Base-by-base conservation (phyloP, 306 rosid species). In the Malus orientalis region DNA sequence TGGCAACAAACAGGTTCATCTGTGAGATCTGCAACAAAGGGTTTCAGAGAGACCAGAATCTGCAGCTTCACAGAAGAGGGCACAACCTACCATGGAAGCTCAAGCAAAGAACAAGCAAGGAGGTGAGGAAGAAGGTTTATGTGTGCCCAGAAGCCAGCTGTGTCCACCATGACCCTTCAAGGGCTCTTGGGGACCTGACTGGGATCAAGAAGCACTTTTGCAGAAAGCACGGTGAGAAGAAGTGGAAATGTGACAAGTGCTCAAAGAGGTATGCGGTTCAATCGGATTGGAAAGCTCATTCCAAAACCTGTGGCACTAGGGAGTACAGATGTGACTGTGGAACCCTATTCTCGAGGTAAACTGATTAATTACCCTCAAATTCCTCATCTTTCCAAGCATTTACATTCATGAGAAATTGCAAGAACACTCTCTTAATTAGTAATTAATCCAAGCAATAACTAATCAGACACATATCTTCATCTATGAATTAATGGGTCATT, bases 301-400 rank as follows among this genome's bases (percentile, higher is more conserved):
- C 98, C 55, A 96, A 92, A 64, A 92, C 93, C 76, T 96, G 99
- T 84, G 99, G 99, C 78, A 91, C 98, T 0, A 87, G 93, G 74
- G 99, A 96, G 89, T 91, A 96, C 79, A 87, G 93, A 88, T 96
- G 99, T 89, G 98, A 92, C 84, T 92, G 99, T 89, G 99, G 99
- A 79, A 92, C 98, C 71, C 93, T 92, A 78, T 96, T 96, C 97
- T 96, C 98, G 76, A 92, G 99, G 99, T 94, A 93, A 82, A 69
- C 76, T 61, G 20, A 5, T 9, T 19, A 29, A 18, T 32, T 32
- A 33, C 4, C 51, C 27, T 64, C 15, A 66, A 64, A 64, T 32
- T 64, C 22, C 1, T 32, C 69, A 16, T 32, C 69, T 16, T 64
- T 61, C 19, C 42, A 63, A 63, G 42, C 11, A 16, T 63, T 63